Conservation (phyloP, 129 eudicot species). For the Lactuca saligna region DNA sequence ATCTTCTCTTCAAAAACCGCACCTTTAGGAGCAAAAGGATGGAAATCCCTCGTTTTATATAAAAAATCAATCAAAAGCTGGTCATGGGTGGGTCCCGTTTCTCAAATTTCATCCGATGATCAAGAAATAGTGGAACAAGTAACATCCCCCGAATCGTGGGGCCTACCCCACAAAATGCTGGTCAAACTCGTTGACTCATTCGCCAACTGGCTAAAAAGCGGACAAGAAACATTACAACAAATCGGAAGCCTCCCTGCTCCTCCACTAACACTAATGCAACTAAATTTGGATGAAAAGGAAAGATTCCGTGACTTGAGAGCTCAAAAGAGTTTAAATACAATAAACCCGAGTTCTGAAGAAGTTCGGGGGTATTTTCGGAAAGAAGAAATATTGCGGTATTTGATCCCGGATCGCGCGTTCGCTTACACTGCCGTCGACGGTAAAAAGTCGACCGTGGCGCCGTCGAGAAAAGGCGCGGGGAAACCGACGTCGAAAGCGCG, state of each 20-base stretch:
- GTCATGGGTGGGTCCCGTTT: conserved; percentile 86
- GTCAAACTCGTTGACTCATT: conserved; percentile 91
- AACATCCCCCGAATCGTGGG: conserved; percentile 93
- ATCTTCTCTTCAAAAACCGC: conserved; percentile 82
- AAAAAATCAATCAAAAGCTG: conserved; percentile 70
- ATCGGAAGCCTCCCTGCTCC: conserved; percentile 94
- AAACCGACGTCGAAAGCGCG: conserved; percentile 98
- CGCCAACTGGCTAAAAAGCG: conserved; percentile 95
- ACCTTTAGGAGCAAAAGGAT: conserved; percentile 95
- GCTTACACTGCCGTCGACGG: conserved; percentile 93
- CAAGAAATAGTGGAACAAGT: conserved; percentile 66
- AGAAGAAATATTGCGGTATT: conserved; percentile 81
- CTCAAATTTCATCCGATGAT: conserved; percentile 47
- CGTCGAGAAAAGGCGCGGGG: conserved; percentile 95
- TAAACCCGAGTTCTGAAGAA: conserved; percentile 80
- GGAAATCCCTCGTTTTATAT: conserved; percentile 78
- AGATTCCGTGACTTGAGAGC: conserved; percentile 91
- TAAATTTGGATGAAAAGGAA: conserved; percentile 80
- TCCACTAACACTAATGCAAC: conserved; percentile 69
- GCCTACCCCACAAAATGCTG: conserved; percentile 89
- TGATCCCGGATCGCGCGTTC: conserved; percentile 89
- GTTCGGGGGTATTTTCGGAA: conserved; percentile 79
- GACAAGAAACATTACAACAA: conserved; percentile 92
- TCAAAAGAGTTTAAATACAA: conserved; percentile 88
- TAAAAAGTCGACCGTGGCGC: conserved; percentile 90